Evolutionary conservation across 352 stramenopile genomes (phyloP), one percentile per base, ranked within the genome.

Genomic region (Phytophthora pinifolia): DNA sequence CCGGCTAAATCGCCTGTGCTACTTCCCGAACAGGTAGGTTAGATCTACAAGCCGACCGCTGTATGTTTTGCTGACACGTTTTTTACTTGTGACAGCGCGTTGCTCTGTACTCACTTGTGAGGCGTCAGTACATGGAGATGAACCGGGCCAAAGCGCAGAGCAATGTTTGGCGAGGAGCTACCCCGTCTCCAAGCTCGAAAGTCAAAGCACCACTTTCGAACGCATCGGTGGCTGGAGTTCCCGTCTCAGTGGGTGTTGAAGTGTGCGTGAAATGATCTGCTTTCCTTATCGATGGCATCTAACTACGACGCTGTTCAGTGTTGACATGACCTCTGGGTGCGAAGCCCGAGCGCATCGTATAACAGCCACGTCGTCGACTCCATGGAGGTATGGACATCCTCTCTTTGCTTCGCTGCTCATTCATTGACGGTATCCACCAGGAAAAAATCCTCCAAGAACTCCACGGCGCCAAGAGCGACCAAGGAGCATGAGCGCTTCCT

Each of bases 111-210:
- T 65, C 73, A 3, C 68, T 63, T 10, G 79, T 87, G 17, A 68
- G 76, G 7, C 75, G 73, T 4, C 63, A 71, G 18, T 89, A 81
- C 60, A 89, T 89, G 79, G 68, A 77, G 15, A 62, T 67, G 31
- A 77, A 84, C 54, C 67, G 79, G 29, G 49, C 51, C 12, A 54
- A 50, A 32, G 18, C 20, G 13, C 50, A 74, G 36, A 67, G 15
- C 29, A 54, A 44, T 14, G 34, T 46, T 31, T 47, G 25, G 39
- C 22, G 17, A 45, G 32, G 27, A 20, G 9, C 31, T 42, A 39
- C 53, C 13, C 37, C 52, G 9, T 5, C 36, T 45, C n/a, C 18
- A 18, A 45, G 4, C 13, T 31, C 30, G 12, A 51, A 50, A 42
- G 38, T 5, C 6, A 68, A 59, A 10, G 51, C 32, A 14, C 37